Evolutionary conservation across 164 flowering plant species (phyloP), one percentile per base, ranked within the genome.

Genomic region (Vitis riparia): DNA sequence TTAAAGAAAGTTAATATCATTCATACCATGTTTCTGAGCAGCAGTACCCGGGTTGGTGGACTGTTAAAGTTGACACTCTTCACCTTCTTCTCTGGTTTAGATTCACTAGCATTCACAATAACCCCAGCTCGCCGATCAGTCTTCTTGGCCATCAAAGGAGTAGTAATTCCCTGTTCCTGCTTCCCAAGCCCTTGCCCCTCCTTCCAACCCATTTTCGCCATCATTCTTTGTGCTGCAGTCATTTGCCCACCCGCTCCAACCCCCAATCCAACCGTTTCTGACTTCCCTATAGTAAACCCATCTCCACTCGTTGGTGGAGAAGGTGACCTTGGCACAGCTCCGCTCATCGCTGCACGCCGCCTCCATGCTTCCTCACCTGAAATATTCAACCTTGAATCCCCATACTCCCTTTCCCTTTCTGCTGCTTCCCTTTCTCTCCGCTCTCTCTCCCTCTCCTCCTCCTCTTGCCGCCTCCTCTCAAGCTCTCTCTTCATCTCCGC

Each of bases 201-300:
- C 79, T 96, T 96, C 99, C 99, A 96, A 11, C 99, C 99, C 99
- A 96, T 96, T 81, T 92, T 96, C 1, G 99, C 99, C 99, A 96
- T 96, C 99, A 96, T 96, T 71, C 95, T 87, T 73, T 96, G 99
- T 0, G 99, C 99, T 0, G 98, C 97, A 8, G 98, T 96, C 99
- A 96, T 96, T 73, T 96, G 92, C 62, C 99, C 99, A 29, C 97
- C 98, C 0, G 98, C 97, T 8, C 99, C 99, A 51, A 95, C 86
- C 9, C 99, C 99, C 67, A 95, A 73, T 13, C 99, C 99, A 23
- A 75, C 89, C 0, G 89, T 82, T 62, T 91, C 97, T 10, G 96
- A 88, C 81, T 89, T 96, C 71, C 93, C 98, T 67, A 96, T 96
- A 17, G 68, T 81, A 76, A 96, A 96, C 55, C 97, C 98, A 44